Evolutionary conservation across 805 yeast species (phyloP), one percentile per base, ranked within the genome.

Genomic region (Komagataella ulmi): DNA sequence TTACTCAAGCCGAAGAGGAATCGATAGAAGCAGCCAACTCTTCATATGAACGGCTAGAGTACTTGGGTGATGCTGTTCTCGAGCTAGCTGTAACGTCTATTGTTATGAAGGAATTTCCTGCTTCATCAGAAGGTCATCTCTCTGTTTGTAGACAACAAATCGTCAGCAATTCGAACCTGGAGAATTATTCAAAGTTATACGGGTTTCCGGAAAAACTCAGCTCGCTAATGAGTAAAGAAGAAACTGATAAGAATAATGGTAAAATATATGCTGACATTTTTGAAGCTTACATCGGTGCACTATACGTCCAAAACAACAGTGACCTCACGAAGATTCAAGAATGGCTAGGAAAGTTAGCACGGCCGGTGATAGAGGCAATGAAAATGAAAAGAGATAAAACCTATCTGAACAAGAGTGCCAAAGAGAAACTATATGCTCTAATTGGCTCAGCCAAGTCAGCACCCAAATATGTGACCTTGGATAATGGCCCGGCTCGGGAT

Each of bases 211-310:
- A 77, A 53, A 69, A 70, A 51, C 66, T 88, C 55, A 72, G 74
- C 52, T 70, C 75, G 51, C 73, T 75, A 56, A 71, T 74, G 40
- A 79, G 77, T 52, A 77, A 70, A 36, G 63, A 64, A 3, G 59
- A 70, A 12, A 71, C 75, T 51, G 63, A 66, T 24, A 68, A 70
- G 40, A 86, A 87, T 7, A 79, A 75, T 53, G 76, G 76, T 56
- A 93, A 93, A 61, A 70, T 85, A 3, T 76, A 76, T 60, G 96
- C 98, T 0, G 99, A 91, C 71, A 80, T 85, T 0, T 87, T 91
- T 62, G 99, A 93, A 66, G 97, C 98, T 0, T 91, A 91, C 58
- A 74, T 93, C 48, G 98, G 96, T 6, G 99, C 95, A 0, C 65
- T 91, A 36, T 75, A 76, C 6, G 70, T 79, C 19, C 95, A 86